Evolutionary conservation across 106 monocot genomes (phyloP).

Genomic region (Dendrobium catenatum): DNA sequence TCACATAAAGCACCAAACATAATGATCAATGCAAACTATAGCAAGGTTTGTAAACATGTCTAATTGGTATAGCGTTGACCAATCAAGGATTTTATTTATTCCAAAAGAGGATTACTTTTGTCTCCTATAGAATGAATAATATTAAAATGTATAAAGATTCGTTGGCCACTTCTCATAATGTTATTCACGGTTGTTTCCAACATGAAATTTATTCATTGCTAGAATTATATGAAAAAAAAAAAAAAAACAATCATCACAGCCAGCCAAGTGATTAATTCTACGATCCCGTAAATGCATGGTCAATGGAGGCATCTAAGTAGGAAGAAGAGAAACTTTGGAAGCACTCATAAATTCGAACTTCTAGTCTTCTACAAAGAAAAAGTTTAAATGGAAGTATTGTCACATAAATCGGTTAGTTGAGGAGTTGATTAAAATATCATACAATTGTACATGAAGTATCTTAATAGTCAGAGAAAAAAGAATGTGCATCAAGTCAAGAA

Average conservation of each 20-base stretch:
- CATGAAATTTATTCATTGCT: not conserved
- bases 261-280: not conserved
- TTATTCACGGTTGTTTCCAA: not conserved
- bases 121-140: not conserved
- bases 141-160: too few species aligned
- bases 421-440: not conserved
- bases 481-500: too few species aligned
- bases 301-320: not conserved
- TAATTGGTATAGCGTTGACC: not conserved
- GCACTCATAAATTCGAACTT: not conserved
- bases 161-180: not conserved
- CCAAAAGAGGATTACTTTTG: not conserved
- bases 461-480: too few species aligned
- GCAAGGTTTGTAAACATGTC: not conserved
- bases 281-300: not conserved
- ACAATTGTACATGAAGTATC: too few species aligned
- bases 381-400: not conserved
- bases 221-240: not conserved
- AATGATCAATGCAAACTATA: not conserved
- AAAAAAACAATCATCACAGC: not conserved
- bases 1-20: not conserved
- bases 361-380: not conserved
- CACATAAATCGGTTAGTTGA: not conserved
- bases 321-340: not conserved
- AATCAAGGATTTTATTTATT: not conserved